Evolutionary conservation across 768 basidiomycete species (phyloP), one percentile per base, ranked within the genome.

Genomic region (Leccinum variicolor): DNA sequence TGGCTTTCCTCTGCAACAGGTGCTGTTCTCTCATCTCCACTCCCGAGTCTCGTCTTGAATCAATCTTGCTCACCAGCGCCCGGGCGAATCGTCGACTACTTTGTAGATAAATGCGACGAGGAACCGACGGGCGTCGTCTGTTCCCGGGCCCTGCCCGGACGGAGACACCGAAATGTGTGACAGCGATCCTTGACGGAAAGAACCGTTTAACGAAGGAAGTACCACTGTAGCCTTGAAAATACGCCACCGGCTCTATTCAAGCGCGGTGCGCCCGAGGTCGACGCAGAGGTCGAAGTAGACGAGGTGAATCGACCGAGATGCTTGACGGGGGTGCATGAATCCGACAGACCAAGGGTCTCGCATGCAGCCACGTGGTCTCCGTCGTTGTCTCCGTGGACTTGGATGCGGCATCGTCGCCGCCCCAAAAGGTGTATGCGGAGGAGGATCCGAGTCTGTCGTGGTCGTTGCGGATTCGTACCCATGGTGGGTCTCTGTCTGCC

Each of bases 171-270:
- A 23, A 23, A 23, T 23, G 23, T 23, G 23, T 23, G 23, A 23
- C 23, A 23, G 23, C 23, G 23, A 23, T 23, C 23, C 23, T 23
- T 23, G 67, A 2, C 63, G 39, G 21, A 68, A 68, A 11, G 67
- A 62, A n/a, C 59, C 67, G 4, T 69, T 69, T 47, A 68, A 36
- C 1, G 67, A 68, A 19, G 67, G 67, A 26, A 67, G 69, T 6
- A 69, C 65, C 50, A 69, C 65, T 17, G 41, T 49, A 2, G 45
- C 39, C 49, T 54, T 57, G 0, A 62, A 45, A 55, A 62, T 53
- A 55, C 62, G 13, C 14, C n/a, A n/a, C n/a, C n/a, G n/a, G n/a
- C n/a, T n/a, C n/a, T n/a, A n/a, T n/a, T n/a, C n/a, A n/a, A n/a
- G 25, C 28, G 54, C 2, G 34, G 46, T 6, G 60, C 58, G 7